Evolutionary conservation across 257 asterid species (phyloP).

Genomic region (Rehmannia glutinosa): DNA sequence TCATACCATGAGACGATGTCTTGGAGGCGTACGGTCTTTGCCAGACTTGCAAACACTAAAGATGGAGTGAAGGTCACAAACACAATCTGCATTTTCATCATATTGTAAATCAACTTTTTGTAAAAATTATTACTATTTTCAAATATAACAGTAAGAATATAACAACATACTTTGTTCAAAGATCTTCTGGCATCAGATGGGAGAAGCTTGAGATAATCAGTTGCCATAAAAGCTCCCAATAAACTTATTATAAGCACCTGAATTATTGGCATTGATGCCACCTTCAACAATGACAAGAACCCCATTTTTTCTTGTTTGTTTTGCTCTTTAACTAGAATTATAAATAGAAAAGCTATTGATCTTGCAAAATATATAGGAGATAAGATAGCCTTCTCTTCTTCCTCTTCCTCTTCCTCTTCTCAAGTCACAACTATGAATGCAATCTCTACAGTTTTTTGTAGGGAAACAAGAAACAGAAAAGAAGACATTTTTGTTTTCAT

Average conservation of each 20-base stretch:
- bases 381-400: background rate
- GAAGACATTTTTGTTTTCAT: background rate
- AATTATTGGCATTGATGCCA: conserved; percentile 91
- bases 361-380: background rate
- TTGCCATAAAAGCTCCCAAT: conserved; percentile 79
- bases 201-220: conserved; percentile 68
- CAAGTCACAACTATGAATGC: background rate
- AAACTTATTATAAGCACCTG: conserved; percentile 66
- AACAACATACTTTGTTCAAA: conserved; percentile 51
- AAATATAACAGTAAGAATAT: too few species aligned
- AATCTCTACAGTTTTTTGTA: background rate
- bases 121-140: too few species aligned
- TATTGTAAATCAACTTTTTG: background rate
- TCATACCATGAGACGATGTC: conserved; percentile 72
- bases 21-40: conserved; percentile 54
- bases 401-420: too few species aligned
- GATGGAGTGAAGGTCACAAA: conserved; percentile 68
- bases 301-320: conserved; percentile 69
- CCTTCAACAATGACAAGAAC: conserved; percentile 56
- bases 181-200: conserved; percentile 65
- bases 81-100: conserved; percentile 52
- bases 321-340: too few species aligned
- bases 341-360: too few species aligned
- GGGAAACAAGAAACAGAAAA: background rate
- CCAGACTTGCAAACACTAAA: conserved; percentile 60